Evolutionary conservation across 371 early-diverging fungal species (phyloP).

Genomic region (Apophysomyces elegans): DNA sequence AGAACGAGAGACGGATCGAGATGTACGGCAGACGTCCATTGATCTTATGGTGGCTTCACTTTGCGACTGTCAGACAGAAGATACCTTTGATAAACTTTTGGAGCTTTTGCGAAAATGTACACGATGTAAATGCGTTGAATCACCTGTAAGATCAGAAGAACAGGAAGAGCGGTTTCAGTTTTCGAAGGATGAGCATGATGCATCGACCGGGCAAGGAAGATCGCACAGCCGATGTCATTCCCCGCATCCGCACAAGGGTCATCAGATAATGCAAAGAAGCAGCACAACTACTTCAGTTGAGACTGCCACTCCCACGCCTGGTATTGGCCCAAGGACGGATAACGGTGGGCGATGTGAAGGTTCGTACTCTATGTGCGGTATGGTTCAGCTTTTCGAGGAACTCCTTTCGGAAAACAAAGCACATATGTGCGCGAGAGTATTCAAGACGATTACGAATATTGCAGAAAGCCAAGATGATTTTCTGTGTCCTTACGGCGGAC

Average conservation of each 20-base stretch:
- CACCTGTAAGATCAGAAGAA: neutral
- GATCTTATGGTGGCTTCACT: slow-evolving; percentile 52
- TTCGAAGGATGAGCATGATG: slow-evolving; percentile 5
- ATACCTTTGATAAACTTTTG: slow-evolving; percentile 52
- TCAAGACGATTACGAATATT: slow-evolving; percentile 50
- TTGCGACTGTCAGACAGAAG: slow-evolving; percentile 36
- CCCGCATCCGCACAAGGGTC: neutral
- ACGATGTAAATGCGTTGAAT: slow-evolving; percentile 41
- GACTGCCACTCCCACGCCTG: slow-evolving; percentile 12
- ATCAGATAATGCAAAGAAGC: slow-evolving; percentile 15
- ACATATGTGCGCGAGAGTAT: slow-evolving; percentile 42
- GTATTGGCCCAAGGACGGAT: neutral
- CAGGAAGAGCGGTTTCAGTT: neutral
- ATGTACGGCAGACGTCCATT: slow-evolving; percentile 52
- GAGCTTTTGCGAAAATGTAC: slow-evolving; percentile 46
- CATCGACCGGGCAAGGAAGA: slow-evolving; percentile 16
- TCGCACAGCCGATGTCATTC: slow-evolving; percentile 24
- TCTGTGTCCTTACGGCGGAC: slow-evolving; percentile 49
- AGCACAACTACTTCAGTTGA: slow-evolving; percentile 17
- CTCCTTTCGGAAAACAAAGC: slow-evolving; percentile 16
- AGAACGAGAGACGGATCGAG: slow-evolving; percentile 52
- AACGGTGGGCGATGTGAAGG: slow-evolving; percentile 27
- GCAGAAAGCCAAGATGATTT: slow-evolving; percentile 45
- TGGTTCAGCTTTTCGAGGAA: slow-evolving; percentile 44
- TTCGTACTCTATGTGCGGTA: slow-evolving; percentile 38